Conservation (phyloP, 805 yeast genomes). For the Scheffersomyces amazonensis region DNA sequence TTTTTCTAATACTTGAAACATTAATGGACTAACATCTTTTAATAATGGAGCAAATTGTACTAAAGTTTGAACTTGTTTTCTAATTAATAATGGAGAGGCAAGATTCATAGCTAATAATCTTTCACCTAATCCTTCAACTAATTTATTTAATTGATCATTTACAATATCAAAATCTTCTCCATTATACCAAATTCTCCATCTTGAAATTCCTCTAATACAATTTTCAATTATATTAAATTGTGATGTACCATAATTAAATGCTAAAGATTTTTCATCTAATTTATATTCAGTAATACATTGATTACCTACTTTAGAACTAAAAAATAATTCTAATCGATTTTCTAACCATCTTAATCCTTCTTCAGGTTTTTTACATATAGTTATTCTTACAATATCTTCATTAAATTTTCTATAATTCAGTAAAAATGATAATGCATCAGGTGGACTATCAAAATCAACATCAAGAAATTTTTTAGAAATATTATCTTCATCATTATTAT, state of each 20-base stretch:
- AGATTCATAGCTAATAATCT: constrained; percentile 71
- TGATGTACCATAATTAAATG: constrained; percentile 72
- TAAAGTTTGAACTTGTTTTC: constrained; percentile 85
- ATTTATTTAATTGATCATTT: constrained; percentile 48
- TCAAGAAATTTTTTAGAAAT: constrained; percentile 64
- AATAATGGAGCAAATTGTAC: constrained; percentile 92
- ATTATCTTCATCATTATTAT: constrained; percentile 63
- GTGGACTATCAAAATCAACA: constrained; percentile 84
- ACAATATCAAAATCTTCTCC: constrained; percentile 52
- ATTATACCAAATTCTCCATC: constrained; percentile 93
- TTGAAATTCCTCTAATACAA: constrained; percentile 83
- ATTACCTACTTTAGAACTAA: constrained; percentile 66
- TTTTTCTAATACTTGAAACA: constrained; percentile 83
- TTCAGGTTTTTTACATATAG: constrained; percentile 81
- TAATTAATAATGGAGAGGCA: constrained; percentile 74
- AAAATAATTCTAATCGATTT: constrained; percentile 65
- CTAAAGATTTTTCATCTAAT: constrained; percentile 57
- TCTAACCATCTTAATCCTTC: constrained; percentile 83
- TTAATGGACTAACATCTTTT: constrained; percentile 68
- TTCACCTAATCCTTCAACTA: constrained; percentile 70
- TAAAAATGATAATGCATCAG: constrained; percentile 76
- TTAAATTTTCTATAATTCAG: constrained; percentile 77
- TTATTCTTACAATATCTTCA: constrained; percentile 87
- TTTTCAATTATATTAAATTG: constrained; percentile 88
- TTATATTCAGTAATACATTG: constrained; percentile 54